These are phyloP conservation scores for Lactarius deliciosus DNA, from an alignment of 768 basidiomycete species.

Conservation along the genomic window DNA sequence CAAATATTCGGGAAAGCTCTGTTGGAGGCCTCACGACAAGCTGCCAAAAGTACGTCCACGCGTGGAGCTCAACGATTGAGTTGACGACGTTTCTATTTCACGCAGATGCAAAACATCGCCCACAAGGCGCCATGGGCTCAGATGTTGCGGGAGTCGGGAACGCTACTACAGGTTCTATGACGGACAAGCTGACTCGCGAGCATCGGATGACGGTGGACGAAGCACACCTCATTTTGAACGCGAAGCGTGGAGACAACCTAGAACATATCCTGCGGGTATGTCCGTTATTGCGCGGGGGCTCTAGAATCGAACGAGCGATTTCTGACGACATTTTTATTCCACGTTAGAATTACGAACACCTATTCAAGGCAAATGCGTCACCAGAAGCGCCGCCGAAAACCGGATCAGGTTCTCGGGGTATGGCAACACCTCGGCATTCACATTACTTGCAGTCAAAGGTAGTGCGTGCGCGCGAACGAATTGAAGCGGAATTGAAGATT, in stretches of 20 bases:
- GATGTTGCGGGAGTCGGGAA: slow-evolving; percentile 74
- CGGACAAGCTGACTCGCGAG: slow-evolving; percentile 79
- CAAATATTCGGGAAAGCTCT: slow-evolving; percentile 92
- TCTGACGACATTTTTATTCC: neutral
- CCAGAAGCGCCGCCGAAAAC: slow-evolving; percentile 48
- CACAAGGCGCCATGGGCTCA: slow-evolving; percentile 64
- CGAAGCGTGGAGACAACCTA: slow-evolving; percentile 67
- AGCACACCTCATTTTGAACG: slow-evolving; percentile 88
- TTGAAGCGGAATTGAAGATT: slow-evolving; percentile 76
- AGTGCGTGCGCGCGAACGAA: slow-evolving; percentile 88
- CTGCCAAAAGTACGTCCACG: slow-evolving; percentile 75
- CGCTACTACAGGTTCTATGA: slow-evolving; percentile 70
- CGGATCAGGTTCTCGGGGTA: slow-evolving; percentile 46
- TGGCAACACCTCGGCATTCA: slow-evolving; percentile 55
- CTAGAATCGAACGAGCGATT: neutral
- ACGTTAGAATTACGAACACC: slow-evolving; percentile 84
- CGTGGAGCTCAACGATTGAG: neutral
- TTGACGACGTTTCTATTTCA: neutral
- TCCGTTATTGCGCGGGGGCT: slow-evolving; percentile 5
- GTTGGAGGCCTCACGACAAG: slow-evolving; percentile 85
- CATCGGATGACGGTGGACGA: slow-evolving; percentile 95
- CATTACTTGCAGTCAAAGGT: slow-evolving; percentile 98
- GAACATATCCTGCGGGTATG: slow-evolving; percentile 73
- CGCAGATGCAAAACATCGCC: slow-evolving; percentile 79
- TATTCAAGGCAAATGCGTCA: slow-evolving; percentile 88